Percentiles rank a stretch among this genome's conserved stretches.
Conservation (phyloP, 106 monocot genomes). For the Cymbidium sinense region DNA sequence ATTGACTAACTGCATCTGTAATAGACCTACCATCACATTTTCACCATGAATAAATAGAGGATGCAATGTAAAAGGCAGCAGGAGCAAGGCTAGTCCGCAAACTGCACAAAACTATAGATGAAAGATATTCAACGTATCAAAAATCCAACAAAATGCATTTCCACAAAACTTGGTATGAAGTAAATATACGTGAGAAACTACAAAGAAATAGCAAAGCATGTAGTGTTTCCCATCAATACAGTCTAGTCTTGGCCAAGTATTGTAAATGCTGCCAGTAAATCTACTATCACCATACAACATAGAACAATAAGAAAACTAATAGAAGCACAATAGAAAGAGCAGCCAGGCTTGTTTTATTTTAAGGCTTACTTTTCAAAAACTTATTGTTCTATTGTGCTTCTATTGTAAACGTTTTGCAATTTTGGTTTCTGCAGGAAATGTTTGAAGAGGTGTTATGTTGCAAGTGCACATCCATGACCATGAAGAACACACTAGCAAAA, state of each 20-base stretch:
- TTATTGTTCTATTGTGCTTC: too few relatives aligned
- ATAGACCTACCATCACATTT: slow-evolving; percentile 51
- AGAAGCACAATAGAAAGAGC: background rate
- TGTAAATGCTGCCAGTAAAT: background rate
- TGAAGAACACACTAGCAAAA: background rate
- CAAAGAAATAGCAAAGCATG: background rate
- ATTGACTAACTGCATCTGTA: background rate
- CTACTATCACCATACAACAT: background rate
- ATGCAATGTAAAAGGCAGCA: slow-evolving; percentile 54
- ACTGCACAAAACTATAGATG: slow-evolving; percentile 61
- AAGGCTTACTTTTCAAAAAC: background rate
- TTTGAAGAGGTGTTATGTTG: background rate
- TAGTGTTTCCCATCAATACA: background rate
- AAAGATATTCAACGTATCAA: background rate
- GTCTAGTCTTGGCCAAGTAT: background rate
- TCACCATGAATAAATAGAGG: slow-evolving; percentile 61
- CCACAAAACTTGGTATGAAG: background rate
- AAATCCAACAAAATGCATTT: background rate
- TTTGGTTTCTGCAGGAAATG: background rate
- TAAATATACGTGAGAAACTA: background rate
- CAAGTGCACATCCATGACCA: background rate
- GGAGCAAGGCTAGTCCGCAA: slow-evolving; percentile 41
- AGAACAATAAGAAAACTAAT: background rate
- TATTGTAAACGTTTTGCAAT: background rate
- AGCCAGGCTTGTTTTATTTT: background rate